Evolutionary conservation across 495 filamentous ascomycete genomes (phyloP).

Genomic region (Viridothelium virens): DNA sequence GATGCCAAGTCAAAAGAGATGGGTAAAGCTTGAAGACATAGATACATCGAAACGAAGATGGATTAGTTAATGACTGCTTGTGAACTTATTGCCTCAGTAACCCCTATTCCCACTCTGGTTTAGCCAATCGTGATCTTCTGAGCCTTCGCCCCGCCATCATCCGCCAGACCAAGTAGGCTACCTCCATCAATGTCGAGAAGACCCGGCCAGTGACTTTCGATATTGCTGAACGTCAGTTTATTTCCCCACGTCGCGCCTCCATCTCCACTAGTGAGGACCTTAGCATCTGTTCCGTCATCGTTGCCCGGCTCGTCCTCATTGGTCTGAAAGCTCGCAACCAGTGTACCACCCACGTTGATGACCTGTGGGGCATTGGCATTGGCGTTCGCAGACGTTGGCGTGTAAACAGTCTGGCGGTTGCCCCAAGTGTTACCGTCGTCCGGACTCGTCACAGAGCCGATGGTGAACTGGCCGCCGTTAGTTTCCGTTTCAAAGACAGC

Average conservation of each 20-base stretch:
- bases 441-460: constrained; percentile 50
- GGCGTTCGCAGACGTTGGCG: constrained; percentile 35
- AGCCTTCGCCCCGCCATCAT: constrained; percentile 33
- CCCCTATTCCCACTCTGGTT: background rate
- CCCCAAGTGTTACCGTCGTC: constrained; percentile 52
- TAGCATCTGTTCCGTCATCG: constrained; percentile 17
- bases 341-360: constrained; percentile 46
- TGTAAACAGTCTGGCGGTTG: constrained; percentile 46
- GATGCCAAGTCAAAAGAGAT: too few relatives aligned
- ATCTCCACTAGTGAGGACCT: constrained; percentile 38
- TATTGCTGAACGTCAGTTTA: constrained; percentile 35
- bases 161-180: constrained; percentile 37
- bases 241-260: constrained; percentile 37
- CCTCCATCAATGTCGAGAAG: constrained; percentile 32
- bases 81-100: too few relatives aligned
- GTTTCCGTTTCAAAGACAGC: constrained; percentile 52
- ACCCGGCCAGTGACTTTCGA: constrained; percentile 39
- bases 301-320: constrained; percentile 43
- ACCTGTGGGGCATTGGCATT: constrained; percentile 56
- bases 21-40: too few relatives aligned
- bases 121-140: constrained; percentile 19
- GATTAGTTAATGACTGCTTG: too few relatives aligned
- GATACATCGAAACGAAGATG: too few relatives aligned
- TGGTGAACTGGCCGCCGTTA: constrained; percentile 39
- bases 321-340: constrained; percentile 56